A percentile compares a stretch with the other conserved stretches of the same genome.
Evolutionary conservation across 2,329 filamentous ascomycete genomes (phyloP).

Genomic region (Sphaerostilbella broomeana): DNA sequence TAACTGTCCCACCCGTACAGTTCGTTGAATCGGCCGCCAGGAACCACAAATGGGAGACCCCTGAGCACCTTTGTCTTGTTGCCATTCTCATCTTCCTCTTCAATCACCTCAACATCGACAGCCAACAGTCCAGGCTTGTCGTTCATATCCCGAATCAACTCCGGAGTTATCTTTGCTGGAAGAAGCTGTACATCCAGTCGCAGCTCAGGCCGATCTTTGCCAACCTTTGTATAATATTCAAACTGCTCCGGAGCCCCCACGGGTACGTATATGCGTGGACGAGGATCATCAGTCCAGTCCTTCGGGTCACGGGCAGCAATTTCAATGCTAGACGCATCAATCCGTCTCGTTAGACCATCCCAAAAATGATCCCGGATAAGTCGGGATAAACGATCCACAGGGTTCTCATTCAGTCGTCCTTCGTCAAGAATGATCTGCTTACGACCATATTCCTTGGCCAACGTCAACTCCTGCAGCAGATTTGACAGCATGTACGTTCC

Average conservation of each 20-base stretch:
- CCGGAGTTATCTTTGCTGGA: constrained; percentile 68
- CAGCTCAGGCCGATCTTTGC: constrained; percentile 71
- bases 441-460: constrained; percentile 84
- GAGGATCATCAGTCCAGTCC: constrained; percentile 86
- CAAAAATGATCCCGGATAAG: constrained; percentile 89
- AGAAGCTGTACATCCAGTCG: constrained; percentile 81
- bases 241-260: constrained; percentile 77
- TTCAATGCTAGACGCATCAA: constrained; percentile 83
- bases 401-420: constrained; percentile 87
- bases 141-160: constrained; percentile 78
- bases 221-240: constrained; percentile 80
- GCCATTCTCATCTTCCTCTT: constrained; percentile 51
- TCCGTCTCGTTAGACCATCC: constrained; percentile 81
- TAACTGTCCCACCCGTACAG: constrained; percentile 99
- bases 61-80: constrained; percentile 65
- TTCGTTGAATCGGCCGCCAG: constrained; percentile 95
- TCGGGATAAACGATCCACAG: constrained; percentile 77
- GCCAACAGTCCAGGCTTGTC: constrained; percentile 82
- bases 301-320: constrained; percentile 85
- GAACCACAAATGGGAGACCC: constrained; percentile 93
- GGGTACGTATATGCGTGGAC: constrained; percentile 88
- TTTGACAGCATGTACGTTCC: constrained; percentile 98
- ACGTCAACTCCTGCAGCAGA: constrained; percentile 84
- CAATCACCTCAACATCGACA: constrained; percentile 75
- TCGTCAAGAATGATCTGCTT: constrained; percentile 90